These are phyloP conservation scores for Globisporangium middletonii DNA, from an alignment of 352 stramenopile species.

Conservation along the genomic window DNA sequence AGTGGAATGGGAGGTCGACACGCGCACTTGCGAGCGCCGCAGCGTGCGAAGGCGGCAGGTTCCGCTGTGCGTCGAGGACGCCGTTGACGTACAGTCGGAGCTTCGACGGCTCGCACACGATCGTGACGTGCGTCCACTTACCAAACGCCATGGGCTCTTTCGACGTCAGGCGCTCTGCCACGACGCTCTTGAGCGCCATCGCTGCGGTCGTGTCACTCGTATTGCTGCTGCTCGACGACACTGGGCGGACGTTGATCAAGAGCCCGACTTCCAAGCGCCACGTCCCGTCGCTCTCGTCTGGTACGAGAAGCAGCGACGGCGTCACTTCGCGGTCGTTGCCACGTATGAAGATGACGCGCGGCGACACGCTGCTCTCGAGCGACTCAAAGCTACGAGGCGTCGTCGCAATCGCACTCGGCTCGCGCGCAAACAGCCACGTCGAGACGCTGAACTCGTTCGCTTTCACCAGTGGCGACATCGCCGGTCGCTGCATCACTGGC, in stretches of 20 bases:
- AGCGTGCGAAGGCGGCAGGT: conserved; percentile 30
- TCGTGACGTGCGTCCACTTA: conserved; percentile 80
- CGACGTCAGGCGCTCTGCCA: conserved; percentile 59
- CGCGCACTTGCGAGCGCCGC: conserved; percentile 20
- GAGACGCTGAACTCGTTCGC: conserved; percentile 85
- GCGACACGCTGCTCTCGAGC: not conserved
- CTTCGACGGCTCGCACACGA: conserved; percentile 84
- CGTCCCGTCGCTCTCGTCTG: conserved; percentile 26
- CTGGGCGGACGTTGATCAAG: conserved; percentile 5
- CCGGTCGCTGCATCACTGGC: not conserved
- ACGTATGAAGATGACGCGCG: conserved; percentile 67
- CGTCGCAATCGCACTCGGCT: not conserved
- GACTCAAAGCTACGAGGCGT: not conserved
- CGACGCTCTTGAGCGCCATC: not conserved
- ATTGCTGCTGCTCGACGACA: not conserved
- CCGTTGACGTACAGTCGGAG: conserved; percentile 90
- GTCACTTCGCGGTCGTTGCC: conserved; percentile 52
- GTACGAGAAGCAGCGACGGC: conserved; percentile 50
- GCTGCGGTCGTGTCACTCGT: not conserved
- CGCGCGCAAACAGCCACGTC: conserved; percentile 77
- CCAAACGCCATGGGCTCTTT: conserved; percentile 62
- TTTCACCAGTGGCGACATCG: conserved; percentile 58
- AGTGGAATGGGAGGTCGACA: conserved; percentile 47
- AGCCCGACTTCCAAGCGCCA: conserved; percentile 67
- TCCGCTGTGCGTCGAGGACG: conserved; percentile 76